These are phyloP conservation scores for Wallacemonas rigidus DNA, from an alignment of 208 protist species.

Conservation along the genomic window DNA sequence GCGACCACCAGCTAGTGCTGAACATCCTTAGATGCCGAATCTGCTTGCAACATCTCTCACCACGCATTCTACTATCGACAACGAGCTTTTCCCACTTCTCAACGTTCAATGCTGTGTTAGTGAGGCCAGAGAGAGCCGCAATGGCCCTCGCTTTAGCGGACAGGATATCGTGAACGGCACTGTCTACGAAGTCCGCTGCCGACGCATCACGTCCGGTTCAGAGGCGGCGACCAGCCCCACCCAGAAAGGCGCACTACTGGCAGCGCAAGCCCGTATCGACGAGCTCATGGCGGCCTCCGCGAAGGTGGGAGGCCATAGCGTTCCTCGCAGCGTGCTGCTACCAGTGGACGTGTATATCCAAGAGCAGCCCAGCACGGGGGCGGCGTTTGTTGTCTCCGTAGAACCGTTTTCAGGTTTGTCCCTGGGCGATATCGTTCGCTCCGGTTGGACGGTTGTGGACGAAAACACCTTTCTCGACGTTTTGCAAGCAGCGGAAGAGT, in stretches of 20 bases:
- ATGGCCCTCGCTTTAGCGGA: constrained; percentile 76
- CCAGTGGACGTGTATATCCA: constrained; percentile 76
- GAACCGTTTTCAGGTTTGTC: constrained; percentile 74
- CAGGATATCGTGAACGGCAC: constrained; percentile 68
- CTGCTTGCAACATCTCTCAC: constrained; percentile 47
- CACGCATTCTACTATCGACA: constrained; percentile 36
- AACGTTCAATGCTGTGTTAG: constrained; percentile 70
- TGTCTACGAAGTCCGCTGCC: constrained; percentile 73
- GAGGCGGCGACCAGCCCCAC: background rate
- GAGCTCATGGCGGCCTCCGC: constrained; percentile 42
- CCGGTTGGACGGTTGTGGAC: constrained; percentile 73
- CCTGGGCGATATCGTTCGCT: constrained; percentile 80
- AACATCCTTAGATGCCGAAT: background rate
- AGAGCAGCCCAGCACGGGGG: constrained; percentile 43
- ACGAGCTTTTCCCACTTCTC: constrained; percentile 72
- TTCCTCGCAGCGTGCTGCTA: constrained; percentile 42
- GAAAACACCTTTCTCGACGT: constrained; percentile 71
- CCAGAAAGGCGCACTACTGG: background rate
- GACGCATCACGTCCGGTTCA: constrained; percentile 21
- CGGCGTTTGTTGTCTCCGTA: constrained; percentile 64
- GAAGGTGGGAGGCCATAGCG: background rate
- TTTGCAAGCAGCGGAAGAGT: constrained; percentile 64
- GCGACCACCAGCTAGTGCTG: too few species aligned
- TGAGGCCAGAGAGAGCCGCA: constrained; percentile 70
- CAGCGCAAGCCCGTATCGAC: constrained; percentile 47